These are phyloP conservation scores for Fusarium sp. DNA, from an alignment of 2,329 filamentous ascomycete species.

Conservation along the genomic window DNA sequence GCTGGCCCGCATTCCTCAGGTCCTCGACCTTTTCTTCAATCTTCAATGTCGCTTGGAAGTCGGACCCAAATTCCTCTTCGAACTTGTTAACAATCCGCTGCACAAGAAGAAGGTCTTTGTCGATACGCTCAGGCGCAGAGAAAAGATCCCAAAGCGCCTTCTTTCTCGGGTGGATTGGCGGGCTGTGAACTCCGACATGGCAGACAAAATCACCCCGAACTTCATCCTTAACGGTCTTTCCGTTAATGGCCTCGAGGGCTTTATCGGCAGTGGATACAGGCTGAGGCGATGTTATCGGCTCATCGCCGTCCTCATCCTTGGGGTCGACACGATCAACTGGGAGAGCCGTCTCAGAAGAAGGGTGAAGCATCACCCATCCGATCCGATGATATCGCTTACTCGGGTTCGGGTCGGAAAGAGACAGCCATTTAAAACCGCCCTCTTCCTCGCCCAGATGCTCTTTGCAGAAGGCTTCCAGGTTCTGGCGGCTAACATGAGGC, in stretches of 20 bases:
- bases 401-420: slow-evolving; percentile 95
- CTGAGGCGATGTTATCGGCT: slow-evolving; percentile 69
- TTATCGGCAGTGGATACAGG: slow-evolving; percentile 80
- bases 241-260: slow-evolving; percentile 94
- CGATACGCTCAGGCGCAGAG: slow-evolving; percentile 92
- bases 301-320: slow-evolving; percentile 77
- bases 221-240: slow-evolving; percentile 96
- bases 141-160: slow-evolving; percentile 98
- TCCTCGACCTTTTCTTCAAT: slow-evolving; percentile 91
- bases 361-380: slow-evolving; percentile 97
- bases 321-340: slow-evolving; percentile 81
- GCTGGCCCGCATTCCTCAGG: slow-evolving; percentile 80
- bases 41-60: slow-evolving; percentile 82
- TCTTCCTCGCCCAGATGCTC: slow-evolving; percentile 93
- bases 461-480: slow-evolving; percentile 94
- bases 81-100: slow-evolving; percentile 87
- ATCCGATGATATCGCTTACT: slow-evolving; percentile 98
- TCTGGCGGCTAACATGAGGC: slow-evolving; percentile 93
- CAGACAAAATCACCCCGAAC: slow-evolving; percentile 96
- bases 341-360: slow-evolving; percentile 76
- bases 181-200: slow-evolving; percentile 96
- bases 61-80: slow-evolving; percentile 85
- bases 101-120: slow-evolving; percentile 89
- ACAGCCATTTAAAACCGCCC: slow-evolving; percentile 95
- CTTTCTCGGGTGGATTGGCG: slow-evolving; percentile 87